Percentiles rank a stretch among this genome's conserved stretches.
Evolutionary conservation across 345 rosid genomes (phyloP).

Genomic region (Boechera divaricarpa): DNA sequence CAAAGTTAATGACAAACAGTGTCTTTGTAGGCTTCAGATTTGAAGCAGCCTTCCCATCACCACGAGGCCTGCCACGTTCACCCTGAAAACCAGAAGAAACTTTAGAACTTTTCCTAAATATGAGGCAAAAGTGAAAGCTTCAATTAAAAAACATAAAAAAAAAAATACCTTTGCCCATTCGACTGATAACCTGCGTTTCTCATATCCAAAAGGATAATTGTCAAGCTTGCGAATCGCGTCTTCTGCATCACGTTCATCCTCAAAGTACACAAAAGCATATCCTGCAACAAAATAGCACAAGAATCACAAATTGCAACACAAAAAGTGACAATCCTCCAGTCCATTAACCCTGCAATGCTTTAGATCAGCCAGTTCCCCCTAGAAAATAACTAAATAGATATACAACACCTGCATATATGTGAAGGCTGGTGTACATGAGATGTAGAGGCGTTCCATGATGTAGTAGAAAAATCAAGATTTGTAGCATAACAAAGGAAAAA

Average conservation of each 20-base stretch:
- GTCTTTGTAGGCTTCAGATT: slow-evolving; percentile 82
- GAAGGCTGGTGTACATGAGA: slow-evolving; percentile 83
- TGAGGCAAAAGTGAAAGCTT: background rate
- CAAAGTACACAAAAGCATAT: slow-evolving; percentile 87
- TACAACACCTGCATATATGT: slow-evolving; percentile 78
- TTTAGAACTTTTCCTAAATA: background rate
- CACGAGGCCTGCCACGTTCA: slow-evolving; percentile 66
- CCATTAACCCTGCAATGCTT: slow-evolving; percentile 16
- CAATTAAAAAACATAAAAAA: background rate
- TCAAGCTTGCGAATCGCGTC: slow-evolving; percentile 81
- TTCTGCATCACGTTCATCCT: slow-evolving; percentile 84
- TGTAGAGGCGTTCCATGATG: slow-evolving; percentile 74
- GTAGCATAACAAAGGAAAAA: slow-evolving; percentile 49
- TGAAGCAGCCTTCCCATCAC: slow-evolving; percentile 50
- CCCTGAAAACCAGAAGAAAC: slow-evolving; percentile 51
- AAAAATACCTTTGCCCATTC: slow-evolving; percentile 78
- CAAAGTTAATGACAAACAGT: slow-evolving; percentile 82
- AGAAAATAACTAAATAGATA: slow-evolving; percentile 50
- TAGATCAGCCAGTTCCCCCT: slow-evolving; percentile 35
- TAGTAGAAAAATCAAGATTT: slow-evolving; percentile 37
- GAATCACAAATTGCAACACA: slow-evolving; percentile 49
- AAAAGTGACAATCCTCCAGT: background rate
- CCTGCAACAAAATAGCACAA: slow-evolving; percentile 55
- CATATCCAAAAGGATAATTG: slow-evolving; percentile 69
- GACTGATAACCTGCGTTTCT: slow-evolving; percentile 65